Evolutionary conservation across 2,329 filamentous ascomycete species (phyloP).

Genomic region (Cercospora citrullina): DNA sequence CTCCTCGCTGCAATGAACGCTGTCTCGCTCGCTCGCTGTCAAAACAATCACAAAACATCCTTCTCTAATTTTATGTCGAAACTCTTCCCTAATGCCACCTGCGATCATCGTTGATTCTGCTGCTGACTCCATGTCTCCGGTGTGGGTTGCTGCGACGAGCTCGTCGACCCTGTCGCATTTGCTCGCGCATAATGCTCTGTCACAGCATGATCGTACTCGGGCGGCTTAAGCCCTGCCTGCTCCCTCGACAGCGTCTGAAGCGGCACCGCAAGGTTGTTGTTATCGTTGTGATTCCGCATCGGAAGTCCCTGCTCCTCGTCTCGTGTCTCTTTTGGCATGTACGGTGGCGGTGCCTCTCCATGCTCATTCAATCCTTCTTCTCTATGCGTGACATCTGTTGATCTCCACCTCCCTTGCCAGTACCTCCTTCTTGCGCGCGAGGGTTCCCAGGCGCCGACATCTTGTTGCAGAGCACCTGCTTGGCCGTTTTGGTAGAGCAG

Average conservation of each 20-base stretch:
- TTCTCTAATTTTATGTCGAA: not conserved
- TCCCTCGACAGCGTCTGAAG: slow-evolving; percentile 43
- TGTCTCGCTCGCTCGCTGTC: not conserved
- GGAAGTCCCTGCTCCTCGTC: slow-evolving; percentile 22
- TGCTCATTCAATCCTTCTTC: slow-evolving; percentile 64
- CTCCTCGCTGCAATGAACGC: slow-evolving; percentile 10
- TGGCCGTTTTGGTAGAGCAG: slow-evolving; percentile 16
- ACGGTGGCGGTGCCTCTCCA: slow-evolving; percentile 66
- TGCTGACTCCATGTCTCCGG: not conserved
- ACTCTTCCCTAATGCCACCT: not conserved
- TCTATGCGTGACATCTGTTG: slow-evolving; percentile 20
- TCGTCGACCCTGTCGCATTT: not conserved
- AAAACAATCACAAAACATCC: not conserved
- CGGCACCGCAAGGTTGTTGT: slow-evolving; percentile 37
- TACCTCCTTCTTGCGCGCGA: slow-evolving; percentile 30
- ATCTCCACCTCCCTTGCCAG: slow-evolving; percentile 31
- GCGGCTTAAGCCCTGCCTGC: slow-evolving; percentile 42
- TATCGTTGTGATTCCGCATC: not conserved
- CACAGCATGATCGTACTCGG: slow-evolving; percentile 39
- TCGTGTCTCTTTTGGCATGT: slow-evolving; percentile 43
- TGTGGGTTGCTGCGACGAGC: not conserved
- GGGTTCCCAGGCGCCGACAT: slow-evolving; percentile 20
- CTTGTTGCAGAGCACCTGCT: slow-evolving; percentile 21
- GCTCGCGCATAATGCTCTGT: not conserved
- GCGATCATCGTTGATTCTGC: not conserved